Evolutionary conservation across 1,139 yeast species (phyloP), one percentile per base, ranked within the genome.

Genomic region (Spathaspora sp.): DNA sequence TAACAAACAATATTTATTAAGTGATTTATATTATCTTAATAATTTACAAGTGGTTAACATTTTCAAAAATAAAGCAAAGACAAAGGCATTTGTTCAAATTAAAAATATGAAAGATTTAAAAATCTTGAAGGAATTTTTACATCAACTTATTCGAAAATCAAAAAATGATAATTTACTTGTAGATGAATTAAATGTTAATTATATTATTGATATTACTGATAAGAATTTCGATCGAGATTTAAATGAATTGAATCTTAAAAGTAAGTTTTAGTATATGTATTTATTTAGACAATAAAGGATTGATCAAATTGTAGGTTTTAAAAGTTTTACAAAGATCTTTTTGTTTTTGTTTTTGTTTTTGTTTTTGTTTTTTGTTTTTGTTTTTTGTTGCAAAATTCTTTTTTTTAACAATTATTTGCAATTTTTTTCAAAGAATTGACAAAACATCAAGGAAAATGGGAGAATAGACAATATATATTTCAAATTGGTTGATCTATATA

Each of bases 1-100:
- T 47, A 73, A 74, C 57, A 74, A 74, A 57, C 79, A 74, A 52
- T 74, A 74, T 52, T 63, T 74, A 47, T 61, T 74, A 39, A 65
- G 73, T 45, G 70, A 72, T 48, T 63, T 74, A 49, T 74, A 69
- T 51, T 74, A 71, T 51, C 61, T 74, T 51, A 59, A 69, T 52
- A 64, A 72, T 50, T 61, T 74, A 47, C 59, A 57, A 39, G 59
- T 74, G 49, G 61, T 74, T 34, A 57, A 60, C 42, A 72, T 74
- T 27, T 67, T 70, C 53, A 74, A 73, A 54, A 73, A 74, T 56
- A 72, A 72, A 58, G 61, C 74, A 11, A 70, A 69, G 49, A 74
- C 77, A 4, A 64, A 65, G 47, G 78, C 79, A 7, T 73, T 61
- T 56, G 78, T 74, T 20, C 60, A 64, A 44, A 61, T 72, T 29